Evolutionary conservation across 495 filamentous ascomycete genomes (phyloP).

Genomic region (Penicillium verhagenii): DNA sequence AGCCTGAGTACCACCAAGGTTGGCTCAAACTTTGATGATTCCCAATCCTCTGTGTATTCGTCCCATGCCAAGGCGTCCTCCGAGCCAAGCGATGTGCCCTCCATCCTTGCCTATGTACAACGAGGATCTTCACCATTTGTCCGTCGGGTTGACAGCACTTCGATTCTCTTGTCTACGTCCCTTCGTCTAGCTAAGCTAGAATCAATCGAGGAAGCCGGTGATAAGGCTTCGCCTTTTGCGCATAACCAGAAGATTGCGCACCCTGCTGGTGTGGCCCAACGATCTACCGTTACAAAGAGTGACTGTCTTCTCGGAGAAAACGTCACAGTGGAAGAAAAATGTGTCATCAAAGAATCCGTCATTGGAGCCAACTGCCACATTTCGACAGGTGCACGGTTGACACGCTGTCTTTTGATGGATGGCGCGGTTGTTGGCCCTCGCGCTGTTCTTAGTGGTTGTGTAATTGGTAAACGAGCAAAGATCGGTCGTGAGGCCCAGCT

Average conservation of each 20-base stretch:
- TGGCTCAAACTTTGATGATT: conserved; percentile 17
- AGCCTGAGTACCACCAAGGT: conserved; percentile 57
- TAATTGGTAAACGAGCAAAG: conserved; percentile 71
- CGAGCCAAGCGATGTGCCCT: conserved; percentile 46
- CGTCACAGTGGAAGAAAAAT: conserved; percentile 77
- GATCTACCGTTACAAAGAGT: conserved; percentile 68
- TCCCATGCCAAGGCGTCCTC: conserved; percentile 39
- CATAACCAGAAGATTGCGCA: conserved; percentile 78
- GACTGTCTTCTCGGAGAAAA: conserved; percentile 83
- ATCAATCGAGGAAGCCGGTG: conserved; percentile 63
- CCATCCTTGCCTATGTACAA: conserved; percentile 77
- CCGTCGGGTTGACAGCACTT: conserved; percentile 81
- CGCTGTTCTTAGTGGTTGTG: conserved; percentile 74
- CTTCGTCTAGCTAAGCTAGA: conserved; percentile 80
- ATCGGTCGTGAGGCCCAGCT: conserved; percentile 74
- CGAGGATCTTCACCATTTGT: conserved; percentile 57
- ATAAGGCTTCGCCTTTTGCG: conserved; percentile 64
- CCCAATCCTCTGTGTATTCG: conserved; percentile 28
- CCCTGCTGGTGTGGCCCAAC: conserved; percentile 69
- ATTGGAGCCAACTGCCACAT: conserved; percentile 86
- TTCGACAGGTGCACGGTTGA: conserved; percentile 71
- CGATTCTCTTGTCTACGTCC: conserved; percentile 75
- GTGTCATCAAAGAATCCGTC: conserved; percentile 83
- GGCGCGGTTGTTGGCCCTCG: conserved; percentile 77
- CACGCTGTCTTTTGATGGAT: conserved; percentile 86